These are phyloP conservation scores for Aegle marmelos DNA, from an alignment of 345 rosid genomes.

Conservation along the genomic window DNA sequence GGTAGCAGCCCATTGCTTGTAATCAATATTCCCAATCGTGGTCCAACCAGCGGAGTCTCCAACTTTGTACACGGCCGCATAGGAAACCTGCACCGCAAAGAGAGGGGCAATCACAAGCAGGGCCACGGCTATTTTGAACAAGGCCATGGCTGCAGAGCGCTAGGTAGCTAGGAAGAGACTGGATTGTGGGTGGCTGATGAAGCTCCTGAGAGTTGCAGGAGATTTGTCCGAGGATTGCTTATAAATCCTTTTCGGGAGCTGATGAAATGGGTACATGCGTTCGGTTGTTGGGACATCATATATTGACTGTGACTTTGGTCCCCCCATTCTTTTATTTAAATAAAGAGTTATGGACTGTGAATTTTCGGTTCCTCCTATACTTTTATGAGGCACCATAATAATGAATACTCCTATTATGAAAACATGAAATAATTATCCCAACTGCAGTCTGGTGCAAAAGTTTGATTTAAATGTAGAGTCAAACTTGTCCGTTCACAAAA, in stretches of 20 bases:
- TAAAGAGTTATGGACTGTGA: background rate
- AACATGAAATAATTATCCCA: background rate
- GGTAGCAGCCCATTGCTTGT: conserved; percentile 78
- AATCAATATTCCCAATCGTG: conserved; percentile 74
- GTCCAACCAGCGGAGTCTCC: conserved; percentile 96
- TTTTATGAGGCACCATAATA: background rate
- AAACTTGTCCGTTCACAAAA: background rate
- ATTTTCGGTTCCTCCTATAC: background rate
- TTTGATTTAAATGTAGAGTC: background rate
- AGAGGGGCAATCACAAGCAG: conserved; percentile 17
- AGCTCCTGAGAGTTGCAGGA: conserved; percentile 11
- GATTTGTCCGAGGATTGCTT: background rate
- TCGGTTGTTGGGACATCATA: conserved; percentile 12
- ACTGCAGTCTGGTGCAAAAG: background rate
- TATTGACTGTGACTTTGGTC: background rate
- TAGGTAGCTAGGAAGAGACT: background rate
- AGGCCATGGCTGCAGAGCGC: conserved; percentile 16
- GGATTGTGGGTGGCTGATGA: background rate
- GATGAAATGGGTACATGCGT: background rate
- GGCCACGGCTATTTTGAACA: conserved; percentile 13
- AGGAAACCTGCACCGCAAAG: conserved; percentile 24
- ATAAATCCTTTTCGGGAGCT: conserved; percentile 16
- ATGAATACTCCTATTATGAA: background rate
- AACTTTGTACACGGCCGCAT: conserved; percentile 68
- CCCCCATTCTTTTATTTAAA: background rate